These are phyloP conservation scores for Sporothrix brunneoviolacea DNA, from an alignment of 2,329 filamentous ascomycete genomes.

Conservation along the genomic window DNA sequence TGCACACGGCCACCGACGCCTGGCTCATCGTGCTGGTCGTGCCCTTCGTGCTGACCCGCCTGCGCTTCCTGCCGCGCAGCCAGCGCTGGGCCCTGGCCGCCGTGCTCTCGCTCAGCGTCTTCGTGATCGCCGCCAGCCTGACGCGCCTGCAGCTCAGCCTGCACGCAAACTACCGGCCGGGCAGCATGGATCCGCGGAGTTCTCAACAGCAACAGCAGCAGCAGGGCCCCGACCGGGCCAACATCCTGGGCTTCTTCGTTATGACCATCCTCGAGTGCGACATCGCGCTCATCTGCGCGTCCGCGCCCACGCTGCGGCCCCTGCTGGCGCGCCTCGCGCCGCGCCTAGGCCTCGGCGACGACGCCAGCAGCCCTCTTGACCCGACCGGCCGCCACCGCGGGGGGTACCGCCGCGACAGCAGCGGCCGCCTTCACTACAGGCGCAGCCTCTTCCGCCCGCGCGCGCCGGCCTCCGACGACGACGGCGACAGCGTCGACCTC, in stretches of 20 bases:
- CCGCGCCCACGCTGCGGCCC: slow-evolving; percentile 28
- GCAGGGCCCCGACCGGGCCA: slow-evolving; percentile 15
- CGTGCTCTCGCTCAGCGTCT: slow-evolving; percentile 39
- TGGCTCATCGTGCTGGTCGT: slow-evolving; percentile 38
- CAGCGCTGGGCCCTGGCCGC: slow-evolving; percentile 37
- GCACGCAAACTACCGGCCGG: slow-evolving; percentile 21
- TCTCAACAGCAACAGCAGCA: not conserved
- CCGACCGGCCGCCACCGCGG: not conserved
- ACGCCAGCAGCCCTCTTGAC: not conserved
- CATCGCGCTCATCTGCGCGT: slow-evolving; percentile 30
- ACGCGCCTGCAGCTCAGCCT: slow-evolving; percentile 28
- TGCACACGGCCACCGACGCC: slow-evolving; percentile 42
- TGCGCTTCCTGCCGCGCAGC: slow-evolving; percentile 31
- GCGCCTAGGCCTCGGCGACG: slow-evolving; percentile 18
- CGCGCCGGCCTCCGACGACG: not conserved
- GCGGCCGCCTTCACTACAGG: not conserved
- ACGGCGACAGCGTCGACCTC: slow-evolving; percentile 23
- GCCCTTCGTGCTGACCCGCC: slow-evolving; percentile 30
- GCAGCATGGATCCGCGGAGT: not conserved
- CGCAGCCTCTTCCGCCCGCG: not conserved
- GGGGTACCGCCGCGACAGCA: not conserved
- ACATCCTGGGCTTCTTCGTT: slow-evolving; percentile 29
- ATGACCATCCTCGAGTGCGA: slow-evolving; percentile 32
- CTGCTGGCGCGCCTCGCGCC: slow-evolving; percentile 25
- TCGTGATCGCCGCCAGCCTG: slow-evolving; percentile 32